Conservation (phyloP, 805 yeast genomes). For the Schizosaccharomyces octosporus region DNA sequence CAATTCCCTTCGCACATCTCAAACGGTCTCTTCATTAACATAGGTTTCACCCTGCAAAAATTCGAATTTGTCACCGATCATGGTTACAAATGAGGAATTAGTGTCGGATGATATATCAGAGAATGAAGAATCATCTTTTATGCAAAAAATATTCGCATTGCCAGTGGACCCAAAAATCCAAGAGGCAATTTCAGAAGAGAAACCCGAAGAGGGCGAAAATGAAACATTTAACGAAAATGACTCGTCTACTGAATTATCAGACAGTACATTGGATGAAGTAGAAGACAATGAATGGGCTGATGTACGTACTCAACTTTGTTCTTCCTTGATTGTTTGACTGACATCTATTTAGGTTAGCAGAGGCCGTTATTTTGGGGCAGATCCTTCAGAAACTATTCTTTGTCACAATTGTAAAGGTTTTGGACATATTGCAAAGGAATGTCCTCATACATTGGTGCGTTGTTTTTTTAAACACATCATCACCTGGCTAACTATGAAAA, state of each 20-base stretch:
- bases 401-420: neutral
- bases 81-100: neutral
- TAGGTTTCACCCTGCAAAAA: too few species aligned
- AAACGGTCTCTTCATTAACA: too few species aligned
- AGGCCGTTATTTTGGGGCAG: neutral
- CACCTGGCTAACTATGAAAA: neutral
- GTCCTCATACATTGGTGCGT: neutral
- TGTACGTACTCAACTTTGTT: neutral
- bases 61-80: neutral
- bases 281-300: neutral
- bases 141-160: neutral
- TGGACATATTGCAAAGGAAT: neutral
- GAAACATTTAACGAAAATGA: neutral
- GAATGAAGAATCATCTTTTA: neutral
- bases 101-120: neutral
- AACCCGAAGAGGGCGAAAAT: neutral
- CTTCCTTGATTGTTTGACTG: neutral
- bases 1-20: too few species aligned
- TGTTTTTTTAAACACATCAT: neutral
- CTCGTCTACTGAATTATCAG: neutral
- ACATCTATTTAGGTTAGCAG: neutral
- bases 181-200: neutral
- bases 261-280: neutral
- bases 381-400: neutral
- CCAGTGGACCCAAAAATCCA: neutral